A percentile compares a stretch with the other conserved stretches of the same genome.
phyloP scores from a whole-genome alignment of 768 basidiomycete genomes.

The Cystobasidiopsis lactophilus region DNA sequence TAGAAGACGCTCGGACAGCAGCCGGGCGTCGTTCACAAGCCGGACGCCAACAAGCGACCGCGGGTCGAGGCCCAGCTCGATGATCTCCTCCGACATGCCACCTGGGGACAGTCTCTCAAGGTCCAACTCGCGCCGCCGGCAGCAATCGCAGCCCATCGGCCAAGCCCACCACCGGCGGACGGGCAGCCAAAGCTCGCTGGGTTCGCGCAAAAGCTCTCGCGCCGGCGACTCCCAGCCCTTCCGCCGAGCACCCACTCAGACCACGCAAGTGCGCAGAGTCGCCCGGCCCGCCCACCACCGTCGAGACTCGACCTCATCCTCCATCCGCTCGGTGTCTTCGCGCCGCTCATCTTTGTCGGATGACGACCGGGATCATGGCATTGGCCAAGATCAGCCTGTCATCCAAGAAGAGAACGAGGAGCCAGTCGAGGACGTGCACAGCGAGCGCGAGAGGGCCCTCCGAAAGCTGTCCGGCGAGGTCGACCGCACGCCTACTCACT shows the following conservation, averaged over 20 bases:
- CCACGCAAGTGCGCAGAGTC: neutral
- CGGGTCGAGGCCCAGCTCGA: neutral
- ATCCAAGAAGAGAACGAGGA: conserved; percentile 11
- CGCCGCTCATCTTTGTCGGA: conserved; percentile 2
- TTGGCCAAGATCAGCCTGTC: conserved; percentile 3
- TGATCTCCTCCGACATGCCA: neutral
- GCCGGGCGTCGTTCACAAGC: conserved; percentile 49
- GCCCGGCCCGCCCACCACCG: neutral
- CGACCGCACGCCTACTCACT: neutral
- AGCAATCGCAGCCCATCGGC: too few species aligned
- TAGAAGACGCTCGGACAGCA: conserved; percentile 33
- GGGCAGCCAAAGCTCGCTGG: conserved; percentile 8
- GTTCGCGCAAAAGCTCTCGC: neutral
- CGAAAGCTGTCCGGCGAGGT: conserved; percentile 9
- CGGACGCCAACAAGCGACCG: conserved; percentile 28
- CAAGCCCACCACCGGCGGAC: conserved; percentile 9
- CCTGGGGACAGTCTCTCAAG: too few species aligned
- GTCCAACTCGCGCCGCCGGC: conserved; percentile 7
- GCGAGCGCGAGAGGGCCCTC: conserved; percentile 5
- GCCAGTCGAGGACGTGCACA: neutral
- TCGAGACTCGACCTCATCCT: conserved; percentile 5
- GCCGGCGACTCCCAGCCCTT: neutral
- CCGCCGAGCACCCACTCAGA: neutral
- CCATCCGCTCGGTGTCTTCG: neutral
- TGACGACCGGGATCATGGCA: neutral